Percentiles rank a stretch among this genome's conserved stretches.
Conservation (phyloP, 2,329 filamentous ascomycete species). For the Scolecobasidium constrictum region DNA sequence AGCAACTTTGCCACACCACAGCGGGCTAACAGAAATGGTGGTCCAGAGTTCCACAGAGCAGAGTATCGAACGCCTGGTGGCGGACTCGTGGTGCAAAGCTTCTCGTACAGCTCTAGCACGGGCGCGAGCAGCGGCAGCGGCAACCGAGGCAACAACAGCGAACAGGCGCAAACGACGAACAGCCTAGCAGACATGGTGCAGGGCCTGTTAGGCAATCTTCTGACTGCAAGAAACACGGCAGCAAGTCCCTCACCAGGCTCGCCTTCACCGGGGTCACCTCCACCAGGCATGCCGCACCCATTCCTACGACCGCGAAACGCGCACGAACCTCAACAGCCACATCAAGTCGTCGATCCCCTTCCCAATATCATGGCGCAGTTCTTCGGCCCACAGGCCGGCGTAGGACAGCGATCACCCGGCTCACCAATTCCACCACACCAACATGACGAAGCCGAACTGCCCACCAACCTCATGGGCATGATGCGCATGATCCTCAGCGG, state of each 20-base stretch:
- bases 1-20: not conserved
- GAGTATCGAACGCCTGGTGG: not conserved
- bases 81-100: not conserved
- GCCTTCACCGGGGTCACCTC: not conserved
- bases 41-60: not conserved
- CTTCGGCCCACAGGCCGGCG: not conserved
- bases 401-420: too few relatives aligned
- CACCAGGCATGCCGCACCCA: not conserved
- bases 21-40: not conserved
- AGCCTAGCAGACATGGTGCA: not conserved
- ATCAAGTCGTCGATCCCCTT: not conserved
- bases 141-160: not conserved
- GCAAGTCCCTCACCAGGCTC: not conserved
- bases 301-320: too few relatives aligned
- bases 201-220: not conserved
- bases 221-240: not conserved
- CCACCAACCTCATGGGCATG: slow-evolving; percentile 36
- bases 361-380: not conserved
- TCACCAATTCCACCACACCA: not conserved
- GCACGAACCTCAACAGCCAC: not conserved
- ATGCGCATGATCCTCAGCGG: not conserved
- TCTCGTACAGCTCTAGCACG: not conserved
- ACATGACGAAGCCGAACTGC: slow-evolving; percentile 15
- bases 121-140: not conserved
- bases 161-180: not conserved